Evolutionary conservation across 2,329 filamentous ascomycete species (phyloP).

Genomic region (Acrocalymma vagum): DNA sequence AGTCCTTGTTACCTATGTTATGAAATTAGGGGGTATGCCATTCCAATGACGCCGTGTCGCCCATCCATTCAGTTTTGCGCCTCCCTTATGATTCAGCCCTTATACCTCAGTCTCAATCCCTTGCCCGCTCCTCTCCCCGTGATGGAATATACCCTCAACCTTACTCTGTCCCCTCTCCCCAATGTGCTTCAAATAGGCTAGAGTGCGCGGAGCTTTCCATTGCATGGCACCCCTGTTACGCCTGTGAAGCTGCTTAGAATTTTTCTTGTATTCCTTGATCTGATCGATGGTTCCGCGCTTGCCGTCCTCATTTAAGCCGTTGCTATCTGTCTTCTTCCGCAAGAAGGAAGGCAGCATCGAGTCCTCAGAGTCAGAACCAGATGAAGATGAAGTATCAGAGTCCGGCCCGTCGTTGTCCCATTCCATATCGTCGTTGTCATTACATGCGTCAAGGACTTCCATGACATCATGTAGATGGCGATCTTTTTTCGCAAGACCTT

Average conservation of each 20-base stretch:
- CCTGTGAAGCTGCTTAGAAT: constrained; percentile 37
- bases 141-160: constrained; percentile 61
- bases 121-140: constrained; percentile 60
- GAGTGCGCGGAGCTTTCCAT: constrained; percentile 67
- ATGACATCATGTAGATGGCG: constrained; percentile 66
- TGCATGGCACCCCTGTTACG: constrained; percentile 78
- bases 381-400: constrained; percentile 36
- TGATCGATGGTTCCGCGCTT: constrained; percentile 60
- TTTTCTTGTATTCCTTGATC: constrained; percentile 61
- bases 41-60: too few species aligned
- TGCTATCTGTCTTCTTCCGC: constrained; percentile 27
- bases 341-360: constrained; percentile 35
- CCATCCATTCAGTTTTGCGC: too few species aligned
- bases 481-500: constrained; percentile 63
- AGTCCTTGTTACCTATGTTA: too few species aligned
- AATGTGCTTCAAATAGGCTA: constrained; percentile 68
- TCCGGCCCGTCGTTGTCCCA: constrained; percentile 37
- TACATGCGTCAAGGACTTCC: constrained; percentile 69
- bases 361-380: constrained; percentile 27
- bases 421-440: constrained; percentile 61
- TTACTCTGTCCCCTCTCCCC: constrained; percentile 60
- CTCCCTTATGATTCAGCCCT: too few species aligned
- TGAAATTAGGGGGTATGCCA: too few species aligned
- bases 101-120: constrained; percentile 76
- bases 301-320: constrained; percentile 39